These are phyloP conservation scores for Ustilago sp. DNA, from an alignment of 1,284 basidiomycete species.

Conservation along the genomic window DNA sequence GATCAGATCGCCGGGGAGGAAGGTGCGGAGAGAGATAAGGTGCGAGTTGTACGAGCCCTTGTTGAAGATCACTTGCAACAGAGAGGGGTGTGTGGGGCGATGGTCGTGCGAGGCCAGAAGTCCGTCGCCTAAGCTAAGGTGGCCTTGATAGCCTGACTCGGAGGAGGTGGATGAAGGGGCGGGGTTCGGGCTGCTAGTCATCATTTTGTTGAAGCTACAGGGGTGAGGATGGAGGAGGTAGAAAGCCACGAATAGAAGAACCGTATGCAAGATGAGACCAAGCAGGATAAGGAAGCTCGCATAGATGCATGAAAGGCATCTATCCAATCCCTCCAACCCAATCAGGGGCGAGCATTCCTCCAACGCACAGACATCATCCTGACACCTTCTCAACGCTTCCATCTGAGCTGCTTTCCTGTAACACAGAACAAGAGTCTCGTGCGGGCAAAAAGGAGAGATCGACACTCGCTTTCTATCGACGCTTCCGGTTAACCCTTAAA, in stretches of 20 bases:
- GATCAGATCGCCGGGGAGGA: slow-evolving; percentile 45
- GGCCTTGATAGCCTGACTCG: slow-evolving; percentile 47
- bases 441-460: background rate
- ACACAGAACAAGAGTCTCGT: background rate
- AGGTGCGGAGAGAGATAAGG: slow-evolving; percentile 51
- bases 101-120: slow-evolving; percentile 40
- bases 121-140: slow-evolving; percentile 58
- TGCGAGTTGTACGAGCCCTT: slow-evolving; percentile 64
- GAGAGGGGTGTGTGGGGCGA: slow-evolving; percentile 57
- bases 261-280: background rate
- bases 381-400: too few relatives aligned
- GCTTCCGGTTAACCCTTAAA: slow-evolving; percentile 11
- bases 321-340: too few relatives aligned
- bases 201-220: slow-evolving; percentile 18
- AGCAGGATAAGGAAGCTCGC: background rate
- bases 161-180: slow-evolving; percentile 3
- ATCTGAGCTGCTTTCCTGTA: too few relatives aligned
- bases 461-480: background rate
- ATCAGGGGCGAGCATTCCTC: background rate
- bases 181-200: slow-evolving; percentile 24
- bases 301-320: slow-evolving; percentile 1
- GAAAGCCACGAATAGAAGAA: slow-evolving; percentile 12
- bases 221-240: background rate
- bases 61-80: slow-evolving; percentile 61
- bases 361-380: background rate